Evolutionary conservation across 148 eudicot species (phyloP), one percentile per base, ranked within the genome.

Genomic region (Rhododendron mucronatum): DNA sequence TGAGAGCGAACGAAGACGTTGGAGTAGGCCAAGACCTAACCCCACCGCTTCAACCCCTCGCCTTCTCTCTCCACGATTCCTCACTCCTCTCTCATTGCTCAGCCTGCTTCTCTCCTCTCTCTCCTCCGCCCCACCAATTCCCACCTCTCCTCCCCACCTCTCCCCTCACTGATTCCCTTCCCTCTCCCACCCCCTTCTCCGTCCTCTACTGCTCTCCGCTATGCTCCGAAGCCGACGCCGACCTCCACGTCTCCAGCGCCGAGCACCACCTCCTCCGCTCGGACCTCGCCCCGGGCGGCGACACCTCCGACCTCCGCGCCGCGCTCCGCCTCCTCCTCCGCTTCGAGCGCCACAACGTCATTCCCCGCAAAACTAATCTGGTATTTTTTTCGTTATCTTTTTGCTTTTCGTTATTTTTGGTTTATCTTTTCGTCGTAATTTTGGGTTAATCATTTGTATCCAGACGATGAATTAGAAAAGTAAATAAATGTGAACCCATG

Each of bases 301-400:
- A 88, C 83, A 88, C 94, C 83, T 82, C 96, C 88, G 94, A 93
- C 75, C 91, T 95, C 74, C 95, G 96, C 82, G 88, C 90, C 89
- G 88, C 95, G 75, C 95, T 93, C 87, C 96, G 95, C 87, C 92
- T 93, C 73, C 88, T 92, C 83, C 86, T 33, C 88, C 84, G 21
- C 77, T 76, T 91, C 65, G 90, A 84, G 30, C 83, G n/a, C 5
- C 71, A 48, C 79, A n/a, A 33, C 47, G 69, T 55, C 12, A 47
- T 81, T 7, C 53, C 79, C 48, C 47, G 76, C 16, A 69, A 30
- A 15, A 81, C 81, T 6, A 35, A 14, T 18, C 87, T 5, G 21
- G 65, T 59, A 59, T 20, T 55, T 55, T 55, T 53, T 15, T 15
- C 16, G 18, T 3, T 53, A 3, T 53, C 0, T 6, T 16, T 59